Base-by-base conservation (phyloP, 352 stramenopile genomes). In the Pythium aphanidermatum region DNA sequence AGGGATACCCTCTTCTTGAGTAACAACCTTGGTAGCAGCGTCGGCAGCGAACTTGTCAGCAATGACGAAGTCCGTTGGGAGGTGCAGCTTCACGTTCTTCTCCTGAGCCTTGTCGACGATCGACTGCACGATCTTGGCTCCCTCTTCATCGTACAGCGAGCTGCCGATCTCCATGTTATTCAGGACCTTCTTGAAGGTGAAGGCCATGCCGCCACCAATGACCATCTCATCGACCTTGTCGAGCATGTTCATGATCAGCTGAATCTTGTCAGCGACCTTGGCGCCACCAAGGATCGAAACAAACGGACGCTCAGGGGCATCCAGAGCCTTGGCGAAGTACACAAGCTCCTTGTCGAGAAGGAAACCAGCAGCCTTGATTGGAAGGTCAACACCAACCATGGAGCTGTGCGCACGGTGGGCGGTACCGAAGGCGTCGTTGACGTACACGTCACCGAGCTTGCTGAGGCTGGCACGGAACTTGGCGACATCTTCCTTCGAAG, bases 211-310 rank as follows among this genome's bases (percentile, higher is more conserved):
- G 39, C 96, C 97, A 41, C 97, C 97, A 33, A 99, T 86, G 35
- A 99, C 82, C 73, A 99, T 97, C 51, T 95, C 93, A 67, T 99
- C 96, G 38, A 95, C 83, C 69, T 99, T 99, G 62, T 98, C 95
- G 25, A 99, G 84, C 65, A 99, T 90, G 63, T 94, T 97, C 83
- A 99, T 95, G 75, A 99, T 98, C 19, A 99, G 80, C 46, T 96
- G 91, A 65, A 99, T 98, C 79, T 99, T 99, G 58, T 98, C 97
- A 30, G 92, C 96, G 29, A 99, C 96, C 80, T 99, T 99, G 54
- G 97, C 96, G 43, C 97, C 97, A 51, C 97, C 97, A 38, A 99
- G 85, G 63, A 99, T 99, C 21, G 96, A 97, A 47, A 96, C 82
- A 54, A 99, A 97, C 28, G 97, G 97, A 28, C 92, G 83, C 50